These are phyloP conservation scores for Fusarium nygamai DNA, from an alignment of 2,329 filamentous ascomycete species.

Conservation along the genomic window DNA sequence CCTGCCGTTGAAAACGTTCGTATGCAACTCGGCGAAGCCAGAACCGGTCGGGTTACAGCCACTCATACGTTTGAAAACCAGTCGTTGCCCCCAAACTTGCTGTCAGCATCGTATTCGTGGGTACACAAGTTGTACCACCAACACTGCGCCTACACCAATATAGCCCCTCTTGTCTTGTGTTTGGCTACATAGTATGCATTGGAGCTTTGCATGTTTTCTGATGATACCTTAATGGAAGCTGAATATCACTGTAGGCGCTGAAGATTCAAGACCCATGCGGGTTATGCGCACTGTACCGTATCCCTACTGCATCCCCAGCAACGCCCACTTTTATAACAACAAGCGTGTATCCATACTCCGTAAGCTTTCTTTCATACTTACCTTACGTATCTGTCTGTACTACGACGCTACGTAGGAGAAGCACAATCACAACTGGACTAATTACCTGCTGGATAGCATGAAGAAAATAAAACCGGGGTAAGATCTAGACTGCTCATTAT, in stretches of 20 bases:
- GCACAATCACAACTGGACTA: neutral
- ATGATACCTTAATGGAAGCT: neutral
- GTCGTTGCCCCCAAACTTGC: conserved; percentile 17
- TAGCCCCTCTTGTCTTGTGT: neutral
- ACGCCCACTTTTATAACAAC: conserved; percentile 4
- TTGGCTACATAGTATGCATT: conserved; percentile 9
- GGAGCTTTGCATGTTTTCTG: conserved; percentile 13
- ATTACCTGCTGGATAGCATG: neutral
- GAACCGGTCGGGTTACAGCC: conserved; percentile 21
- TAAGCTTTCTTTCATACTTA: neutral
- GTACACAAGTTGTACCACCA: conserved; percentile 26
- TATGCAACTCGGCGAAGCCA: neutral
- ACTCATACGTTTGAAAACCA: conserved; percentile 9
- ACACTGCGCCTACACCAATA: conserved; percentile 22
- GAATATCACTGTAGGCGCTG: neutral
- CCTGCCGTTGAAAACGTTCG: neutral
- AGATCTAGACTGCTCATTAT: neutral
- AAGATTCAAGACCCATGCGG: neutral
- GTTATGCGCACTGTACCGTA: conserved; percentile 20
- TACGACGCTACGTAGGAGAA: neutral
- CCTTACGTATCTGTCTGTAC: neutral
- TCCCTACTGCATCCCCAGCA: conserved; percentile 23
- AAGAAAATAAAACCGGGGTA: neutral
- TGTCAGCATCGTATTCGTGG: conserved; percentile 38
- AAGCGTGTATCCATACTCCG: neutral